Evolutionary conservation across 2,329 filamentous ascomycete genomes (phyloP), one percentile per base, ranked within the genome.

Genomic region (Cladophialophora carrionii): DNA sequence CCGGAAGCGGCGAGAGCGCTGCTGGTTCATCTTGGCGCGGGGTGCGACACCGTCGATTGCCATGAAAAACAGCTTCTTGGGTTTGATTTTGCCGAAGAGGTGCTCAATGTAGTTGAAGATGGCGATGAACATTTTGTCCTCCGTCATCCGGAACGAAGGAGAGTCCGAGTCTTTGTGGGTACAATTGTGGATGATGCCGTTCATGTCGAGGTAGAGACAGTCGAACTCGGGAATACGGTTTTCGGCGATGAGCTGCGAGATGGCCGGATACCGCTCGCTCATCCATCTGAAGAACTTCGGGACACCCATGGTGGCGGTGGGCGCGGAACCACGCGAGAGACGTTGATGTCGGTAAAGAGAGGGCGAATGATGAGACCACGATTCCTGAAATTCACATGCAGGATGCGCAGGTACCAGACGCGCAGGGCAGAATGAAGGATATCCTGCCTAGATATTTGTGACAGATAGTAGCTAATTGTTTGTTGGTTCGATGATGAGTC

Each of bases 91-190:
- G 73, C 94, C 93, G 78, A 96, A 99, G 60, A 99, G 80, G 81
- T 99, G 95, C 79, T 99, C 95, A 71, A 99, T 99, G 78, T 99
- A 99, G 80, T 98, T 98, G 86, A 99, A 99, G 74, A 99, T 99
- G 64, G 92, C 90, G 72, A 99, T 97, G 76, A 99, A 99, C 95
- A 99, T 99, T 78, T 97, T 91, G 77, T 99, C 94, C 78, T 99
- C 96, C 63, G 90, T 94, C 79, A 98, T 88, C 62, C 95, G 92
- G 74, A 96, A 96, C 1, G 91, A 92, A 3, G 92, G 88, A 76
- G 94, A 93, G 75, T 96, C 93, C 26, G 91, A 89, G 79, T 99
- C 94, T 75, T 95, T 96, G 81, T 99, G 95, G 63, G 95, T 99
- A 78, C 95, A 99, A 78, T 99, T 99, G 80, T 99, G 94, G 74